These are phyloP conservation scores for Cenococcum geophilum DNA, from an alignment of 495 filamentous ascomycete genomes.

Conservation along the genomic window DNA sequence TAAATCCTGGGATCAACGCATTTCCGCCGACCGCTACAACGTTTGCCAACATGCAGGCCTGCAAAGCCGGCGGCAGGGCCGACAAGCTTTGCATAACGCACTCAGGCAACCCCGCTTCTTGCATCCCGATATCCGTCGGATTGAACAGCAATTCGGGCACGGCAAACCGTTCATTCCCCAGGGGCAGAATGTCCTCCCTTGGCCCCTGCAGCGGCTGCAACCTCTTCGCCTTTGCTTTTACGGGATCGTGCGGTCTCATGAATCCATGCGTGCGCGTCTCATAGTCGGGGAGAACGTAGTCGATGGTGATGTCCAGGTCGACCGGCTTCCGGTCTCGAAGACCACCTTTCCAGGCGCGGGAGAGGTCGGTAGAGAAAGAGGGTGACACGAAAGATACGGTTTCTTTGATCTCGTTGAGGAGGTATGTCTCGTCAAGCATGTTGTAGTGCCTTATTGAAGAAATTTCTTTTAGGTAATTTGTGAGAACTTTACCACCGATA, in stretches of 20 bases:
- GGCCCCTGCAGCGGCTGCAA: slow-evolving; percentile 50
- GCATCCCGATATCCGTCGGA: slow-evolving; percentile 79
- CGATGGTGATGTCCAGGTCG: slow-evolving; percentile 62
- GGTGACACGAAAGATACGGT: slow-evolving; percentile 71
- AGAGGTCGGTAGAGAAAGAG: slow-evolving; percentile 70
- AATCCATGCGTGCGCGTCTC: slow-evolving; percentile 67
- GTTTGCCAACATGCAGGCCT: slow-evolving; percentile 76
- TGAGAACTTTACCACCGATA: slow-evolving; percentile 85
- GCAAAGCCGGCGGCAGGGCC: slow-evolving; percentile 67
- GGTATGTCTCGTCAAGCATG: slow-evolving; percentile 84
- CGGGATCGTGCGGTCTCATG: slow-evolving; percentile 68
- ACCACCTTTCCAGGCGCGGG: slow-evolving; percentile 76
- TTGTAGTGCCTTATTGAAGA: slow-evolving; percentile 88
- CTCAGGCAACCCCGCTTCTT: slow-evolving; percentile 75
- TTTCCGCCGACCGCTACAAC: slow-evolving; percentile 88
- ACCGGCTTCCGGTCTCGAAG: slow-evolving; percentile 44
- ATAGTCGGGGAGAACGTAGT: slow-evolving; percentile 92
- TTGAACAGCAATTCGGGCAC: slow-evolving; percentile 88
- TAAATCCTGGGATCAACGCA: slow-evolving; percentile 69
- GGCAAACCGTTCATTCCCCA: slow-evolving; percentile 86
- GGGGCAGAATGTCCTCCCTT: slow-evolving; percentile 73
- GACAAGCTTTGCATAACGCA: slow-evolving; percentile 73
- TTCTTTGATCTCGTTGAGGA: slow-evolving; percentile 96
- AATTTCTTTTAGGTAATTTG: slow-evolving; percentile 88
- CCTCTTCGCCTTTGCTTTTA: slow-evolving; percentile 53